Conservation (phyloP, 116 monocot genomes). For the Posidonia oceanica region DNA sequence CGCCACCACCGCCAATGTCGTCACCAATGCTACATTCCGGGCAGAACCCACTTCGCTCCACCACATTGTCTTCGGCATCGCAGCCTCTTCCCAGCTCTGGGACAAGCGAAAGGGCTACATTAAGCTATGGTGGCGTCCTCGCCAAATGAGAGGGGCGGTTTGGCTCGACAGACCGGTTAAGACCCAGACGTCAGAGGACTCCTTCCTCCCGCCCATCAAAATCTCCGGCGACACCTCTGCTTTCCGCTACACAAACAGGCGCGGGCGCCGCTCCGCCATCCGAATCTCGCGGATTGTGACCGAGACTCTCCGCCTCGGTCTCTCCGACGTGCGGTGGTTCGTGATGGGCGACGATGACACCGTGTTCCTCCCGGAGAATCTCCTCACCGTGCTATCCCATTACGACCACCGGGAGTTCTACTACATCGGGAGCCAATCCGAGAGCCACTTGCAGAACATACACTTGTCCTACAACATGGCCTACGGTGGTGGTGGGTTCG, state of each 20-base stretch:
- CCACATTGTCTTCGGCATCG: conserved; percentile 87
- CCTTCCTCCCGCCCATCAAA: conserved; percentile 6
- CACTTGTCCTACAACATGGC: conserved; percentile 84
- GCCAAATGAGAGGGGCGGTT: conserved; percentile 52
- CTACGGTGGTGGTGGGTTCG: conserved; percentile 91
- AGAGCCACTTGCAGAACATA: conserved; percentile 93
- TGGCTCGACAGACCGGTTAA: conserved; percentile 68
- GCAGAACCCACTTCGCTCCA: conserved; percentile 27
- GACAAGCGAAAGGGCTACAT: conserved; percentile 59
- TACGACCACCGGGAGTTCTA: conserved; percentile 75
- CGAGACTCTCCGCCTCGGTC: conserved; percentile 54
- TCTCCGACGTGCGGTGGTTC: conserved; percentile 54
- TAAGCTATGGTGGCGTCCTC: conserved; percentile 73
- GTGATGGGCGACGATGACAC: conserved; percentile 97
- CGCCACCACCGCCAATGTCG: neutral
- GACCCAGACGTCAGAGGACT: neutral
- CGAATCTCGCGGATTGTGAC: conserved; percentile 90
- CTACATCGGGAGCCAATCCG: conserved; percentile 75
- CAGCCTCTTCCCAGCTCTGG: conserved; percentile 60
- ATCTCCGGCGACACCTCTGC: conserved; percentile 51
- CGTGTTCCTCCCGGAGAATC: conserved; percentile 78
- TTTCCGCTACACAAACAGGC: conserved; percentile 56
- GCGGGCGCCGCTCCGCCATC: conserved; percentile 76
- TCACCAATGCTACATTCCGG: no score
- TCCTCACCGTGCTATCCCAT: conserved; percentile 42